Percentiles rank a stretch among this genome's conserved stretches.
These are phyloP conservation scores for Exophiala aquamarina DNA, from an alignment of 2,329 filamentous ascomycete genomes.

Conservation along the genomic window DNA sequence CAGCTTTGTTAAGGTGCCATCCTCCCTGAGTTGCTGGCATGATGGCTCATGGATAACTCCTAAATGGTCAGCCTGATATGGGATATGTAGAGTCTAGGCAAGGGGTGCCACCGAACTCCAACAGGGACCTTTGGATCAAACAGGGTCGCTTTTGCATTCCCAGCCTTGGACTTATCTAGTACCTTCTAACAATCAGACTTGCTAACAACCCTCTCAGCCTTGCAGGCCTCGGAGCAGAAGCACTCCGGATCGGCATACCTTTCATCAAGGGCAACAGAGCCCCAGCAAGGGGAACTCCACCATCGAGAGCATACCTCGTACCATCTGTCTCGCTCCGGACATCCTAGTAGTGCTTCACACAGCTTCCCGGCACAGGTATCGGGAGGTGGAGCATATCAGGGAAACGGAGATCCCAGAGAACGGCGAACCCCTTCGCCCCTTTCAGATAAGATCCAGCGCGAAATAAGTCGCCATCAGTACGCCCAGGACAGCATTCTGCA, in stretches of 20 bases:
- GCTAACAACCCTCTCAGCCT: slow-evolving; percentile 1
- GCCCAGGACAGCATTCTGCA: slow-evolving; percentile 27
- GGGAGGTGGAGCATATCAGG: background rate
- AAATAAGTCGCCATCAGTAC: slow-evolving; percentile 26
- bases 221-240: slow-evolving; percentile 21
- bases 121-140: background rate
- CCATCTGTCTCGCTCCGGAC: slow-evolving; percentile 3
- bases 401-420: slow-evolving; percentile 1
- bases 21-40: no score
- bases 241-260: slow-evolving; percentile 19
- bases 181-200: background rate
- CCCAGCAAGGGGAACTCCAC: slow-evolving; percentile 15
- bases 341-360: slow-evolving; percentile 8
- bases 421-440: slow-evolving; percentile 4
- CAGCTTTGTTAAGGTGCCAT: no score
- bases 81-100: no score
- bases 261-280: slow-evolving; percentile 19
- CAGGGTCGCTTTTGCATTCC: background rate
- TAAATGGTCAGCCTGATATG: no score
- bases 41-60: no score
- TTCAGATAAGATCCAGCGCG: slow-evolving; percentile 11
- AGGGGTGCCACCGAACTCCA: background rate
- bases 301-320: slow-evolving; percentile 4
- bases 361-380: slow-evolving; percentile 6
- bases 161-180: background rate